Evolutionary conservation across 2,329 filamentous ascomycete genomes (phyloP).

Genomic region (Mycogone perniciosa): DNA sequence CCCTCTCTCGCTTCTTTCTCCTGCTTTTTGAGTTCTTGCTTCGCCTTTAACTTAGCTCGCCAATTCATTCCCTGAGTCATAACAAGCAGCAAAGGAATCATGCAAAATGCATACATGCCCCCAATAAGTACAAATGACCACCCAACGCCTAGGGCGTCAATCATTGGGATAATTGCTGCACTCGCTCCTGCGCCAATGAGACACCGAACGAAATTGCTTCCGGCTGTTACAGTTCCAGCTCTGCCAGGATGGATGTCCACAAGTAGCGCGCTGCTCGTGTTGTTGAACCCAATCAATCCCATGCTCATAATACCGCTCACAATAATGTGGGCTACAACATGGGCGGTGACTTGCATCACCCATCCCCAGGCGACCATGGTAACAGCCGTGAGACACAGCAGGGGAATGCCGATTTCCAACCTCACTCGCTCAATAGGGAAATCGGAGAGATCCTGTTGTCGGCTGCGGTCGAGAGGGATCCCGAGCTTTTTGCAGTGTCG

Average conservation of each 20-base stretch:
- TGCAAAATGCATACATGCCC: slow-evolving; percentile 33
- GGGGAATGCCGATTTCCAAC: slow-evolving; percentile 42
- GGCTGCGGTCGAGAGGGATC: slow-evolving; percentile 46
- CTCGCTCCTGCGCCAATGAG: slow-evolving; percentile 47
- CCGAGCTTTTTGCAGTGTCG: slow-evolving; percentile 50
- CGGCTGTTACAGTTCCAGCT: slow-evolving; percentile 48
- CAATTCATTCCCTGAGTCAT: slow-evolving; percentile 38
- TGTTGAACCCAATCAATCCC: slow-evolving; percentile 49
- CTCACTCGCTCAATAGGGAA: slow-evolving; percentile 49
- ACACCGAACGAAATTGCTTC: slow-evolving; percentile 51
- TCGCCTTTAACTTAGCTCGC: slow-evolving; percentile 30
- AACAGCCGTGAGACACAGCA: slow-evolving; percentile 44
- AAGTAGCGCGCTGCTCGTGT: slow-evolving; percentile 45
- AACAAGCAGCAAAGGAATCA: slow-evolving; percentile 35
- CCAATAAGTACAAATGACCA: slow-evolving; percentile 47
- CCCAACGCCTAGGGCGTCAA: slow-evolving; percentile 42
- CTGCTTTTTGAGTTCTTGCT: slow-evolving; percentile 19
- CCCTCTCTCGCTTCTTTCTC: slow-evolving; percentile 7
- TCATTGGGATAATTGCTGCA: slow-evolving; percentile 47
- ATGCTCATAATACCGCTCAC: slow-evolving; percentile 41
- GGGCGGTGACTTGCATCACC: slow-evolving; percentile 37
- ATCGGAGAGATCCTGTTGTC: slow-evolving; percentile 40
- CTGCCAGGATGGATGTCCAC: slow-evolving; percentile 49
- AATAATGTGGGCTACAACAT: slow-evolving; percentile 41
- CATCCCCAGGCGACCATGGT: slow-evolving; percentile 47